Evolutionary conservation across 805 yeast genomes (phyloP).

Genomic region (Torulaspora delbrueckii): DNA sequence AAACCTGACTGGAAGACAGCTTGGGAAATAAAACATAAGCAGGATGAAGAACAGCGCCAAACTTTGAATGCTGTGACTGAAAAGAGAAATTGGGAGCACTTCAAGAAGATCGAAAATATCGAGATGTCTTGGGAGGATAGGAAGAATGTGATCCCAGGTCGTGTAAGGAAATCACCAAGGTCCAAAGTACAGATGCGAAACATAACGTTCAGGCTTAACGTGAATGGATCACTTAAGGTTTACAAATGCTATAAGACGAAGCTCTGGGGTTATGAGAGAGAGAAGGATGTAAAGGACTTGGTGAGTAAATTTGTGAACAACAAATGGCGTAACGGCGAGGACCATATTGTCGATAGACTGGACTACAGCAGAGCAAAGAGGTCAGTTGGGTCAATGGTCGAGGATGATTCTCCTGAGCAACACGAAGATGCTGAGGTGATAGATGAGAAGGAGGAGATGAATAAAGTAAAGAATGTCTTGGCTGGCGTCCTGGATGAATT

Average conservation of each 20-base stretch:
- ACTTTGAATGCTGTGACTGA: constrained; percentile 32
- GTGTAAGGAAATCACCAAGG: constrained; percentile 55
- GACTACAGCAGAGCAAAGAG: constrained; percentile 30
- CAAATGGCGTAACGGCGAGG: constrained; percentile 75
- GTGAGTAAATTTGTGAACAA: constrained; percentile 59
- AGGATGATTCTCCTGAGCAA: constrained; percentile 11
- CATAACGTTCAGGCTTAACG: constrained; percentile 60
- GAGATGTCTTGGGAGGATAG: constrained; percentile 41
- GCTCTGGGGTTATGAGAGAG: constrained; percentile 86
- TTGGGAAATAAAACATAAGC: constrained; percentile 44
- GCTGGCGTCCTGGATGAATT: constrained; percentile 44
- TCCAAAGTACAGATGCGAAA: constrained; percentile 35
- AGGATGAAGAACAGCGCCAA: constrained; percentile 36
- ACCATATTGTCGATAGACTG: constrained; percentile 67
- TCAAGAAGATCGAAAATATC: constrained; percentile 38
- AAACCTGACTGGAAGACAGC: constrained; percentile 46
- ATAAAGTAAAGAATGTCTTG: constrained; percentile 44
- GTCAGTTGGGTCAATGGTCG: constrained; percentile 3
- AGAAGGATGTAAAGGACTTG: constrained; percentile 55
- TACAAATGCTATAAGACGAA: constrained; percentile 66
- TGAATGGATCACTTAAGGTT: constrained; percentile 52
- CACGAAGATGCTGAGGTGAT: constrained; percentile 11
- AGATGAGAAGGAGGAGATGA: constrained; percentile 40
- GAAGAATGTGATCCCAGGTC: constrained; percentile 48
- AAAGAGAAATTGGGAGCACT: constrained; percentile 39